Conservation (phyloP, 2,329 filamentous ascomycete genomes). For the Didymella lethalis region DNA sequence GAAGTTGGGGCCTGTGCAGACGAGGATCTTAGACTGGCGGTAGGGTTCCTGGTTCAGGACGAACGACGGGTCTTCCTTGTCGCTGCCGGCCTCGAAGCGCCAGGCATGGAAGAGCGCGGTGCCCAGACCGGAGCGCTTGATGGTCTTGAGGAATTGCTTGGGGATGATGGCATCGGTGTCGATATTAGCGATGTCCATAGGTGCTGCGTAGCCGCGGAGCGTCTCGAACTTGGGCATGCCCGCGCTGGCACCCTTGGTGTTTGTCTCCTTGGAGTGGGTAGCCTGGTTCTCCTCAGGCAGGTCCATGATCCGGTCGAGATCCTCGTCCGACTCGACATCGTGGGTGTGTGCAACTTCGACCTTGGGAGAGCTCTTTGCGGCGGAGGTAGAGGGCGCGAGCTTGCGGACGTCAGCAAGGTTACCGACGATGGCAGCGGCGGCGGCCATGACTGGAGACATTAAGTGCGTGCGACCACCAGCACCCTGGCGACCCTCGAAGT, state of each 20-base stretch:
- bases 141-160: slow-evolving; percentile 99
- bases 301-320: slow-evolving; percentile 70
- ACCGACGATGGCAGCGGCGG: slow-evolving; percentile 85
- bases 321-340: slow-evolving; percentile 67
- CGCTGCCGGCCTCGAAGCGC: slow-evolving; percentile 72
- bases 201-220: slow-evolving; percentile 86
- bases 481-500: slow-evolving; percentile 96
- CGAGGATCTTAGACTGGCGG: slow-evolving; percentile 83
- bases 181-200: slow-evolving; percentile 86
- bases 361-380: slow-evolving; percentile 61
- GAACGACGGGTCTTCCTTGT: slow-evolving; percentile 79
- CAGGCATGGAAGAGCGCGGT: slow-evolving; percentile 85
- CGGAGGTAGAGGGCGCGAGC: slow-evolving; percentile 62
- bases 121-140: slow-evolving; percentile 95
- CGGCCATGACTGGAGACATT: slow-evolving; percentile 97
- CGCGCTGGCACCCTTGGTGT: slow-evolving; percentile 57
- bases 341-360: slow-evolving; percentile 66
- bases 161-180: slow-evolving; percentile 99
- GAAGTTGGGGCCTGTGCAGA: slow-evolving; percentile 92
- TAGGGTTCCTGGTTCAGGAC: slow-evolving; percentile 91
- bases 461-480: slow-evolving; percentile 90
- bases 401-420: slow-evolving; percentile 93
- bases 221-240: slow-evolving; percentile 85
- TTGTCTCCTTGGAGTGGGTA: slow-evolving; percentile 69
- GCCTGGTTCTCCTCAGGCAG: slow-evolving; percentile 67